A percentile compares a stretch with the other conserved stretches of the same genome.
These are phyloP conservation scores for Lathyrus aphaca DNA, from an alignment of 306 rosid genomes.

Conservation along the genomic window DNA sequence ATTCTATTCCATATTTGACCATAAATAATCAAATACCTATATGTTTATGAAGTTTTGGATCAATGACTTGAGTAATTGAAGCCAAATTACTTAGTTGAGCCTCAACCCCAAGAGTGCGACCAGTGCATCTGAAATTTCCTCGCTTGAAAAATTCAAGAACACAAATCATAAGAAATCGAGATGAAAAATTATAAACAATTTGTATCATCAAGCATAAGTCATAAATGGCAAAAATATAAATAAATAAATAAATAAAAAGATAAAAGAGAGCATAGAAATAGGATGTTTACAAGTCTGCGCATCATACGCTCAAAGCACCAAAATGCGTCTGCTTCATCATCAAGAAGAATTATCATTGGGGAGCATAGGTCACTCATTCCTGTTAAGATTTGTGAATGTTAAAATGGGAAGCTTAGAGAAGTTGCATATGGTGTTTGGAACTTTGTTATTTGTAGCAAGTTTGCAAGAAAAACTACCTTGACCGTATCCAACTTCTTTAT, in stretches of 20 bases:
- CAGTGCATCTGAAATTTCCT: slow-evolving; percentile 93
- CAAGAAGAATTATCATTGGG: slow-evolving; percentile 95
- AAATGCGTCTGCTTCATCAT: slow-evolving; percentile 97
- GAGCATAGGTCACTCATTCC: slow-evolving; percentile 99
- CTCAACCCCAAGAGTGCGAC: slow-evolving; percentile 89
- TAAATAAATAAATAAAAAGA: too few relatives aligned
- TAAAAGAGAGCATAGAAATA: slow-evolving; percentile 31
- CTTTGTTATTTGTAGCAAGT: slow-evolving; percentile 8
- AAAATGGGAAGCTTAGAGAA: slow-evolving; percentile 35
- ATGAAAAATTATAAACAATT: neutral
- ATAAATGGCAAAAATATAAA: neutral
- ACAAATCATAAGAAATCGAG: slow-evolving; percentile 49
- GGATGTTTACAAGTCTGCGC: slow-evolving; percentile 88
- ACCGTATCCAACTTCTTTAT: slow-evolving; percentile 90
- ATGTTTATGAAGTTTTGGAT: slow-evolving; percentile 98
- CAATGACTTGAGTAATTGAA: slow-evolving; percentile 86
- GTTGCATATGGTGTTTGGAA: slow-evolving; percentile 30
- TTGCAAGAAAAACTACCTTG: slow-evolving; percentile 64
- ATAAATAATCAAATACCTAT: slow-evolving; percentile 62
- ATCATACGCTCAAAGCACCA: slow-evolving; percentile 99
- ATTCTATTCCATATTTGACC: slow-evolving; percentile 29
- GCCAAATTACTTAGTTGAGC: slow-evolving; percentile 81
- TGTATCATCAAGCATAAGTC: too few relatives aligned
- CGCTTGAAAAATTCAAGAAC: slow-evolving; percentile 64
- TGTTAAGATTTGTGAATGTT: slow-evolving; percentile 51